phyloP scores from a whole-genome alignment of 176 grass and related monocot species.

The Oryza brachyantha region DNA sequence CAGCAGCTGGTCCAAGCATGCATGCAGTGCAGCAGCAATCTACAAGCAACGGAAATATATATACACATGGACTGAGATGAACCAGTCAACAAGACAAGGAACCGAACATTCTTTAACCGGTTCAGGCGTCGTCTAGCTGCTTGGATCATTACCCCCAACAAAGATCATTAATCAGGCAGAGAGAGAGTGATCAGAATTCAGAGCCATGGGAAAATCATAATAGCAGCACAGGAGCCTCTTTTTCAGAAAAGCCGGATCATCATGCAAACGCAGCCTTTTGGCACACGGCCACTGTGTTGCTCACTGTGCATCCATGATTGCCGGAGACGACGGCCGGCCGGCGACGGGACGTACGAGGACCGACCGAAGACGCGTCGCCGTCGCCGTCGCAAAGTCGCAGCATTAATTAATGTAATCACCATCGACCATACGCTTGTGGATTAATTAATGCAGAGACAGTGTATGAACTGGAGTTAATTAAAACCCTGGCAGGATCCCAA shows the following conservation, averaged over 20 bases:
- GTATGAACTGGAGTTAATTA: neutral
- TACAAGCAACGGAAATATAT: too few relatives aligned
- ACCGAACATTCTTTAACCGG: neutral
- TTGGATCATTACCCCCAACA: neutral
- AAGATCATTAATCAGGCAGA: neutral
- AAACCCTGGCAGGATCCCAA: constrained; percentile 6
- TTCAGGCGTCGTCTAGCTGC: neutral
- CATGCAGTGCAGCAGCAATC: too few relatives aligned
- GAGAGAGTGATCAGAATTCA: too few relatives aligned
- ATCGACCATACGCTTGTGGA: too few relatives aligned
- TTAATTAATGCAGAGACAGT: neutral
- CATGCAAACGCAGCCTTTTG: neutral
- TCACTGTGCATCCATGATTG: neutral
- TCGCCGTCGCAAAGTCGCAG: neutral
- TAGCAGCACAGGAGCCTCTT: neutral
- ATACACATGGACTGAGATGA: neutral
- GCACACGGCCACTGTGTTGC: neutral
- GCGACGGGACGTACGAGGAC: neutral
- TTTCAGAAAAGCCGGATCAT: neutral
- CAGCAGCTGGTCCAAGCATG: neutral
- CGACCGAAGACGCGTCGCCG: neutral
- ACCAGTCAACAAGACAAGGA: neutral
- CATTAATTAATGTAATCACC: too few relatives aligned
- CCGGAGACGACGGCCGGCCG: neutral
- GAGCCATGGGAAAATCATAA: neutral